Base-by-base conservation (phyloP, 306 rosid genomes). In the Sechiopsis laciniata region DNA sequence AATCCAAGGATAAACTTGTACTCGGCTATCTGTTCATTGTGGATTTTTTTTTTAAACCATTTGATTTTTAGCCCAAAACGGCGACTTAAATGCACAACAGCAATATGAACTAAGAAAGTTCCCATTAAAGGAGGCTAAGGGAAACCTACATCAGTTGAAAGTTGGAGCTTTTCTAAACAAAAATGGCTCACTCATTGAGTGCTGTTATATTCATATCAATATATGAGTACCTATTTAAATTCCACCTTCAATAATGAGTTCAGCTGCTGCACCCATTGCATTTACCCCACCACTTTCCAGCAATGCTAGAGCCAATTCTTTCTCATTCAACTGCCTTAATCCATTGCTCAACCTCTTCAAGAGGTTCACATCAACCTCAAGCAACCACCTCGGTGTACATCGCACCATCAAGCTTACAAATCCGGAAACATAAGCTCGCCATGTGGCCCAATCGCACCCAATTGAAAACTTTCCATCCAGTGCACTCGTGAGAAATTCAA, bases 261-360 rank as follows among this genome's bases (percentile, higher is more conserved):
- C 95, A 77, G 97, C 96, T 52, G 97, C 95, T 0, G 88, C 86
- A 13, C 96, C 97, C 97, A 94, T 90, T 73, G 89, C 86, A 24
- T 80, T 86, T 3, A 76, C 45, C 35, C 98, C 96, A 53, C 94
- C 96, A 14, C 82, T 71, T 78, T 89, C 94, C 72, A 94, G 81
- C 64, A 94, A 80, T n/a, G 86, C 82, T 53, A 94, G 61, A 68
- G 97, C 98, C 90, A 94, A 74, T 59, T 87, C 88, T 37, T 85
- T 81, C 86, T 94, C 95, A 45, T 83, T 82, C 85, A 87, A 79
- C 69, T 26, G 86, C 62, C 82, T 83, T 52, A 94, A 85, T 75
- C 88, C 96, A 40, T 67, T 82, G 84, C 96, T 85, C 76, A 94
- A 74, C 77, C 84, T 87, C 88, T 87, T 89, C 67, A 94, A 83